Conservation (phyloP, 768 basidiomycete species). For the Austroboletus eburneus region DNA sequence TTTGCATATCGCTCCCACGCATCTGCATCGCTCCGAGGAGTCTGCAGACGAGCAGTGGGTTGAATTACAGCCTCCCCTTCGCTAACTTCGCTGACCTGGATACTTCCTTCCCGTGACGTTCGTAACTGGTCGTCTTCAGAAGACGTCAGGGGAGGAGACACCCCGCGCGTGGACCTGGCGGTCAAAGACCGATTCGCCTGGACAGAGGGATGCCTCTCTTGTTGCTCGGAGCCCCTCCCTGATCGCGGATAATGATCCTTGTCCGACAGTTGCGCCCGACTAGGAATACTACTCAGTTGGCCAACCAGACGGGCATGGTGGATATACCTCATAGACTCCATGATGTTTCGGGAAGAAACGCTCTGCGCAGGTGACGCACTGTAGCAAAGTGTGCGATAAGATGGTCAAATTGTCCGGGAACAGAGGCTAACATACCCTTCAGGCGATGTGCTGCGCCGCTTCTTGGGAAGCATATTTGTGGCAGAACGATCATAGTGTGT, state of each 20-base stretch:
- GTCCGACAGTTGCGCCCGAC: slow-evolving; percentile 22
- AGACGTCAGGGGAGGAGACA: slow-evolving; percentile 17
- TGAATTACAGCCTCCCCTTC: slow-evolving; percentile 18
- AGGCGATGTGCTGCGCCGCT: slow-evolving; percentile 32
- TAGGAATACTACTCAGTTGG: slow-evolving; percentile 10
- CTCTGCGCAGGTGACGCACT: slow-evolving; percentile 16
- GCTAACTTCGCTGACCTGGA: slow-evolving; percentile 30
- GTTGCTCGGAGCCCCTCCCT: slow-evolving; percentile 13
- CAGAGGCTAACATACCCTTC: slow-evolving; percentile 19
- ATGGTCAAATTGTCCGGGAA: slow-evolving; percentile 1
- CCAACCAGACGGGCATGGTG: background rate
- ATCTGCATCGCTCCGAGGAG: slow-evolving; percentile 27
- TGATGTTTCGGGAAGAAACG: slow-evolving; percentile 14
- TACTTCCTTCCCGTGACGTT: slow-evolving; percentile 28
- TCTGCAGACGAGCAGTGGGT: slow-evolving; percentile 19
- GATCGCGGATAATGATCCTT: slow-evolving; percentile 9
- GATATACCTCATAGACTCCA: slow-evolving; percentile 29
- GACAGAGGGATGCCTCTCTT: slow-evolving; percentile 5
- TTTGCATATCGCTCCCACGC: slow-evolving; percentile 33
- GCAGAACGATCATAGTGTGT: slow-evolving; percentile 25
- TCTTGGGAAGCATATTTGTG: slow-evolving; percentile 30
- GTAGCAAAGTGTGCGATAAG: slow-evolving; percentile 7
- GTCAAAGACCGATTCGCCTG: slow-evolving; percentile 7
- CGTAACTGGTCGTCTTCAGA: slow-evolving; percentile 29
- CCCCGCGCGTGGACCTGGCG: slow-evolving; percentile 11